Percentiles rank a stretch among this genome's conserved stretches.
These are phyloP conservation scores for Somion occarium DNA, from an alignment of 1,284 basidiomycete genomes.

Conservation along the genomic window DNA sequence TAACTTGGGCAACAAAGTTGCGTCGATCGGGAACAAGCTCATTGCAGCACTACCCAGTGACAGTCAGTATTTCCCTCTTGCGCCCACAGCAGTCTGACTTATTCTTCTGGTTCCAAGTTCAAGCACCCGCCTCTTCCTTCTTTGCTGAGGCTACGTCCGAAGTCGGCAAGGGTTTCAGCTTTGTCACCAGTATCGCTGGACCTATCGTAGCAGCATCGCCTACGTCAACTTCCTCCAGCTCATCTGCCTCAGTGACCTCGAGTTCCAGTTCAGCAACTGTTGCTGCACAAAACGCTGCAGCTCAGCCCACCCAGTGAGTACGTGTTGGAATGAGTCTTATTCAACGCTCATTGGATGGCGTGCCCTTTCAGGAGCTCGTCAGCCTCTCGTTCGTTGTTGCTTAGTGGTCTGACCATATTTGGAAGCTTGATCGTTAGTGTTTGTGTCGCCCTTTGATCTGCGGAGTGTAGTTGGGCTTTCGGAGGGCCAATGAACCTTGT, in stretches of 20 bases:
- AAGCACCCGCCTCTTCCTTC: background rate
- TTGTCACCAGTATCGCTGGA: background rate
- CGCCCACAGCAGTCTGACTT: background rate
- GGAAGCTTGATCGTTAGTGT: background rate
- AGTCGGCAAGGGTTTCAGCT: background rate
- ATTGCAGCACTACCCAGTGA: background rate
- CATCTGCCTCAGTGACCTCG: background rate
- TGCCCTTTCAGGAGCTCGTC: background rate
- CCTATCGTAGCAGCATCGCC: background rate
- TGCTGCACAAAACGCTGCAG: background rate
- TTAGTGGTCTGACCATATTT: background rate
- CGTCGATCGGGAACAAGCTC: background rate
- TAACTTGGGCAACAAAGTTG: background rate
- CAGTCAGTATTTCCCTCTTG: background rate
- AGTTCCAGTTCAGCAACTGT: background rate
- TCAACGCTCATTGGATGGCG: background rate
- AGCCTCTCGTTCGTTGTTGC: background rate
- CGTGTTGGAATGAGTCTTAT: background rate
- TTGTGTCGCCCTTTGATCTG: conserved; percentile 8
- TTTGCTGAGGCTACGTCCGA: background rate
- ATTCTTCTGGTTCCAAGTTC: background rate
- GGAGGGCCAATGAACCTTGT: background rate
- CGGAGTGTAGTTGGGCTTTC: too few species aligned
- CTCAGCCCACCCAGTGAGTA: background rate
- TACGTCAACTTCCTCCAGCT: background rate